Percentiles rank a stretch among this genome's conserved stretches.
These are phyloP conservation scores for Chlorella sorokiniana DNA, from an alignment of 139 green algal species.

Conservation along the genomic window DNA sequence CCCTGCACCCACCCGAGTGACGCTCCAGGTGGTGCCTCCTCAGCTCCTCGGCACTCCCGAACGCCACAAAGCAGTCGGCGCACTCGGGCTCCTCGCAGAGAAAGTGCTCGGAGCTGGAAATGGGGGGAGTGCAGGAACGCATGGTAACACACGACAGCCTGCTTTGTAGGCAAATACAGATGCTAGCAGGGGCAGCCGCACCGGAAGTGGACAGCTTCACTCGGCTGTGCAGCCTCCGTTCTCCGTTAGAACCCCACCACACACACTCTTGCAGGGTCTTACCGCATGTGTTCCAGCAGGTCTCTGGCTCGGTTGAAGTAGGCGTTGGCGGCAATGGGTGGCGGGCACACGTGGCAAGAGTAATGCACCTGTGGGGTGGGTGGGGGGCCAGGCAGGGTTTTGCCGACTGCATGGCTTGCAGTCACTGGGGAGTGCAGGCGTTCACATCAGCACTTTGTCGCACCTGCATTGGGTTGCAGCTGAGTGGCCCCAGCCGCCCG, in stretches of 20 bases:
- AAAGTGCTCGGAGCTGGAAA: conserved; percentile 53
- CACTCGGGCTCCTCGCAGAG: conserved; percentile 70
- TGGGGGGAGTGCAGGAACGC: not conserved
- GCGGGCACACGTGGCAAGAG: conserved; percentile 71
- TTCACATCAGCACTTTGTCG: too few relatives aligned
- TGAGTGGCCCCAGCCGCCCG: too few relatives aligned
- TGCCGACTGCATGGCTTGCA: not conserved
- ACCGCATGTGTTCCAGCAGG: conserved; percentile 51
- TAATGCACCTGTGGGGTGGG: conserved; percentile 52
- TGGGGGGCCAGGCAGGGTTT: not conserved
- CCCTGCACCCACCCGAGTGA: conserved; percentile 47
- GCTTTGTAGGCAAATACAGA: too few relatives aligned
- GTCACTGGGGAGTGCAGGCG: too few relatives aligned
- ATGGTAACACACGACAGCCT: not conserved
- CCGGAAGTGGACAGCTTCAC: too few relatives aligned
- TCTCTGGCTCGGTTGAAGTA: conserved; percentile 48
- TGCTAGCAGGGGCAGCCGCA: too few relatives aligned
- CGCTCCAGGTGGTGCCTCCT: conserved; percentile 46
- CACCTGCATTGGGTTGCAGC: too few relatives aligned
- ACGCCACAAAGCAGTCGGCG: conserved; percentile 65
- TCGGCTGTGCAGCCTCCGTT: too few relatives aligned
- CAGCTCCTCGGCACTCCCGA: conserved; percentile 69
- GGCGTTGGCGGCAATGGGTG: conserved; percentile 15
- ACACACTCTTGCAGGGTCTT: not conserved
- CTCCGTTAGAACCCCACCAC: too few relatives aligned